A percentile compares a stretch with the other conserved stretches of the same genome.
These are phyloP conservation scores for Emergomyces pasteurianus DNA, from an alignment of 2,329 filamentous ascomycete species.

Conservation along the genomic window DNA sequence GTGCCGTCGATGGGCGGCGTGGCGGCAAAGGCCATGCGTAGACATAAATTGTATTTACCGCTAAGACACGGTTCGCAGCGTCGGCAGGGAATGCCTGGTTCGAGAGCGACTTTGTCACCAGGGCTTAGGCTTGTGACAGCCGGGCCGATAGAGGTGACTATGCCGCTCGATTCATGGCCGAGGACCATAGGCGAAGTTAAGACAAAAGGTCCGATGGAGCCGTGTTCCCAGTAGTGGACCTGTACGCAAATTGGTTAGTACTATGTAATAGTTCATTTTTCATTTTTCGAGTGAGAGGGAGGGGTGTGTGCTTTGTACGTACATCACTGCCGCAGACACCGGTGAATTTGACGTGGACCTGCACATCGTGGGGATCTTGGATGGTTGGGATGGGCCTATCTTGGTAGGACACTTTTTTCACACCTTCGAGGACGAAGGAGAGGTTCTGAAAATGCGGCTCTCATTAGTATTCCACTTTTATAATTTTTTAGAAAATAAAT, in stretches of 20 bases:
- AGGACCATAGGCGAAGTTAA: conserved; percentile 40
- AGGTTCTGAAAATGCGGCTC: conserved; percentile 48
- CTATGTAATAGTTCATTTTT: neutral
- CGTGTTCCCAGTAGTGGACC: conserved; percentile 39
- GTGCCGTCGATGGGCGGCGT: conserved; percentile 92
- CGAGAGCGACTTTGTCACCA: conserved; percentile 56
- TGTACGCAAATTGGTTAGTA: conserved; percentile 9
- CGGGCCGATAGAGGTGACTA: conserved; percentile 54
- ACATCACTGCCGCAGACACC: conserved; percentile 83
- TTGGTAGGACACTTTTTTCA: conserved; percentile 59
- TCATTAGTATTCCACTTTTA: neutral
- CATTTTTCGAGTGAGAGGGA: neutral
- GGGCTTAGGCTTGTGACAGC: conserved; percentile 51
- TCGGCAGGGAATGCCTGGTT: conserved; percentile 54
- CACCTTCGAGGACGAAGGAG: conserved; percentile 72
- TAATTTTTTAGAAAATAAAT: neutral
- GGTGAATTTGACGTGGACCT: conserved; percentile 72
- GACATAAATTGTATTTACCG: conserved; percentile 64
- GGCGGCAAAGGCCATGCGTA: conserved; percentile 78
- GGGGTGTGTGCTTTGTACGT: conserved; percentile 15
- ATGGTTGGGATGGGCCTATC: conserved; percentile 63
- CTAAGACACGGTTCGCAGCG: conserved; percentile 54
- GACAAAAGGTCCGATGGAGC: conserved; percentile 33
- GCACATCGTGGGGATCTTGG: conserved; percentile 57
- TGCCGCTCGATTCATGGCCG: conserved; percentile 63